A percentile compares a stretch with the other conserved stretches of the same genome.
Evolutionary conservation across 306 rosid species (phyloP).

Genomic region (Biancaea sappan): DNA sequence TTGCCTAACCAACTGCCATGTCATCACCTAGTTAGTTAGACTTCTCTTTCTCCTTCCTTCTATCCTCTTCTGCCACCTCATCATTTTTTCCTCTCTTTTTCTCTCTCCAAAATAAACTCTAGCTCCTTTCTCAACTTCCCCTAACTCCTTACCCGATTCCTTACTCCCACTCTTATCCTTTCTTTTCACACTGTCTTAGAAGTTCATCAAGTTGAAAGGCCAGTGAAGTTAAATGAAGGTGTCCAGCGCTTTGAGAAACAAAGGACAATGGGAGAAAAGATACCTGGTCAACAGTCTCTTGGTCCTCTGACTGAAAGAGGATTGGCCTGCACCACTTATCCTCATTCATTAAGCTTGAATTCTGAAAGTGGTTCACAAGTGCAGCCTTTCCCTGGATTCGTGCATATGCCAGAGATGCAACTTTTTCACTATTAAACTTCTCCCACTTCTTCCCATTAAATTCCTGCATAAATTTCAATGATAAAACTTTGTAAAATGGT

Average conservation of each 20-base stretch:
- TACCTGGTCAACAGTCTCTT: constrained; percentile 63
- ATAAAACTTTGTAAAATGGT: not conserved
- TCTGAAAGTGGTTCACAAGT: constrained; percentile 74
- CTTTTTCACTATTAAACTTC: constrained; percentile 79
- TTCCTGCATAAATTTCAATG: constrained; percentile 49
- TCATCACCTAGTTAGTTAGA: too few species aligned
- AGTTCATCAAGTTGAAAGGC: not conserved
- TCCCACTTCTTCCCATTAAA: constrained; percentile 82
- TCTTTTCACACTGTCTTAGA: too few species aligned
- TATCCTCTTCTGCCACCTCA: too few species aligned
- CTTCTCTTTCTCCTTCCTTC: too few species aligned
- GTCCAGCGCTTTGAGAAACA: not conserved
- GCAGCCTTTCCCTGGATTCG: constrained; percentile 79
- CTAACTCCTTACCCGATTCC: too few species aligned
- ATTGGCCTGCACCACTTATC: constrained; percentile 78
- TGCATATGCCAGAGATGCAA: constrained; percentile 75
- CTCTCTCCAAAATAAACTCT: too few species aligned
- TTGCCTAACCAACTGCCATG: too few species aligned
- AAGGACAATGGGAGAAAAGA: not conserved
- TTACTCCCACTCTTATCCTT: too few species aligned
- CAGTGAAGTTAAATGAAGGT: not conserved
- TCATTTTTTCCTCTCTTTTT: too few species aligned
- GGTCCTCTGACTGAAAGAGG: constrained; percentile 72
- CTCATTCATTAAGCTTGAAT: constrained; percentile 79
- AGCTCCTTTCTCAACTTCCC: too few species aligned